Evolutionary conservation across 2,329 filamentous ascomycete genomes (phyloP).

Genomic region (Trichoderma sp.): DNA sequence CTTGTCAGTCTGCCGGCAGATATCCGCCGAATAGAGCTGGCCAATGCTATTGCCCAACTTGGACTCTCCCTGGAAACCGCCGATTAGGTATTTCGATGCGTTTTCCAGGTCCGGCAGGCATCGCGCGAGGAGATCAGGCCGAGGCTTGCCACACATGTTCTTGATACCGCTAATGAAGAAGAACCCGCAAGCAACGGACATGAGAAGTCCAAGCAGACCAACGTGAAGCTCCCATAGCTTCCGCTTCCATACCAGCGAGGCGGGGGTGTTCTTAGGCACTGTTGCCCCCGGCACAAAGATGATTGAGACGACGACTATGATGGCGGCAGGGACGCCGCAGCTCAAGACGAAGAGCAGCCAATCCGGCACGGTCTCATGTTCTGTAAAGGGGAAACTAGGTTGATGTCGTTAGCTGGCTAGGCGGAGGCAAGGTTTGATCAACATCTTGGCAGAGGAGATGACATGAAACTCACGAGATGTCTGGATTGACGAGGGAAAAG

Average conservation of each 20-base stretch:
- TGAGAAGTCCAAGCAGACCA: constrained; percentile 76
- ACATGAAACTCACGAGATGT: constrained; percentile 59
- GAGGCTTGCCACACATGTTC: constrained; percentile 65
- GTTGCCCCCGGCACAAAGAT: constrained; percentile 70
- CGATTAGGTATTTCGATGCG: constrained; percentile 58
- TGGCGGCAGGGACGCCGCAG: constrained; percentile 60
- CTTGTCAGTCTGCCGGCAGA: constrained; percentile 66
- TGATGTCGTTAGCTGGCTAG: constrained; percentile 13
- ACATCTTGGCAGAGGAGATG: neutral
- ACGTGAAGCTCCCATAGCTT: constrained; percentile 91
- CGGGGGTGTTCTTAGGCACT: constrained; percentile 60
- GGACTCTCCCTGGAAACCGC: constrained; percentile 53
- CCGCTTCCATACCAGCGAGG: constrained; percentile 66
- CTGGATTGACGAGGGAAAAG: constrained; percentile 68
- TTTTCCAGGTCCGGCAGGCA: constrained; percentile 72
- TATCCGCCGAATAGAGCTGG: constrained; percentile 68
- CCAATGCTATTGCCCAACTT: constrained; percentile 44
- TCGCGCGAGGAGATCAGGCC: constrained; percentile 78
- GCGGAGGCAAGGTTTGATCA: neutral
- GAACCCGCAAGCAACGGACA: constrained; percentile 69
- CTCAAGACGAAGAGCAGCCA: constrained; percentile 62
- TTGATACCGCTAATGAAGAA: constrained; percentile 85
- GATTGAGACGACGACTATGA: constrained; percentile 67
- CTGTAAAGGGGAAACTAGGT: constrained; percentile 63
- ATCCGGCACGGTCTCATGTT: constrained; percentile 68